A percentile compares a stretch with the other conserved stretches of the same genome.
Conservation (phyloP, 768 basidiomycete species). For the Boletales sp. region DNA sequence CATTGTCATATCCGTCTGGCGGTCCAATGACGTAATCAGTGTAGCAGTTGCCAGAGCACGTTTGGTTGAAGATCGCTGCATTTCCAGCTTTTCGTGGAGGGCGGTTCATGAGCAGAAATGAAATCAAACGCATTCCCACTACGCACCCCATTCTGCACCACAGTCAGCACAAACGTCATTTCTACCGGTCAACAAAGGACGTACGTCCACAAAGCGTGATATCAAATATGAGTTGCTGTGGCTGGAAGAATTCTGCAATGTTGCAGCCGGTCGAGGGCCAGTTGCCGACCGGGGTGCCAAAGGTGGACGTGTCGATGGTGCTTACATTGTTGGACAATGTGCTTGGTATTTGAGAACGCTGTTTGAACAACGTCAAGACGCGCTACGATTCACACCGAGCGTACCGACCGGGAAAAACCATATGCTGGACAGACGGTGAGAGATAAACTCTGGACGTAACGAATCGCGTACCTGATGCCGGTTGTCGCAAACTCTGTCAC, state of each 20-base stretch:
- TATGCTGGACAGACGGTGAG: conserved; percentile 13
- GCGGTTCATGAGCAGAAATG: conserved; percentile 12
- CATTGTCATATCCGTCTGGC: conserved; percentile 56
- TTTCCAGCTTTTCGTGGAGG: conserved; percentile 43
- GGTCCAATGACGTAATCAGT: conserved; percentile 64
- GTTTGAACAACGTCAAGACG: conserved; percentile 1
- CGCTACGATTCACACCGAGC: not conserved
- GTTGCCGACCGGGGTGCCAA: conserved; percentile 68
- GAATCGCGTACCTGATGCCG: conserved; percentile 56
- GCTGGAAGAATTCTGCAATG: conserved; percentile 50
- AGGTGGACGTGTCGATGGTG: conserved; percentile 49
- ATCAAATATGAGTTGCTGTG: conserved; percentile 68
- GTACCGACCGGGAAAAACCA: conserved; percentile 30
- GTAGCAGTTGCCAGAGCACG: conserved; percentile 68
- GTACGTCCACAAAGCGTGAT: conserved; percentile 67
- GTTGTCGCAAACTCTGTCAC: conserved; percentile 66
- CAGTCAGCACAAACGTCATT: conserved; percentile 13
- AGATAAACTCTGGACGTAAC: not conserved
- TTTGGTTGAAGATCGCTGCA: conserved; percentile 49
- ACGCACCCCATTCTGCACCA: conserved; percentile 32
- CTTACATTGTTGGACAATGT: conserved; percentile 46
- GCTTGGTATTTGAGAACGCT: conserved; percentile 43
- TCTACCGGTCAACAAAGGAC: conserved; percentile 23
- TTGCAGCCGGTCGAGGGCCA: conserved; percentile 59
- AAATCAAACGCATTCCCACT: not conserved